Base-by-base conservation (phyloP, 176 grass and related monocot genomes). In the Ensete glaucum region DNA sequence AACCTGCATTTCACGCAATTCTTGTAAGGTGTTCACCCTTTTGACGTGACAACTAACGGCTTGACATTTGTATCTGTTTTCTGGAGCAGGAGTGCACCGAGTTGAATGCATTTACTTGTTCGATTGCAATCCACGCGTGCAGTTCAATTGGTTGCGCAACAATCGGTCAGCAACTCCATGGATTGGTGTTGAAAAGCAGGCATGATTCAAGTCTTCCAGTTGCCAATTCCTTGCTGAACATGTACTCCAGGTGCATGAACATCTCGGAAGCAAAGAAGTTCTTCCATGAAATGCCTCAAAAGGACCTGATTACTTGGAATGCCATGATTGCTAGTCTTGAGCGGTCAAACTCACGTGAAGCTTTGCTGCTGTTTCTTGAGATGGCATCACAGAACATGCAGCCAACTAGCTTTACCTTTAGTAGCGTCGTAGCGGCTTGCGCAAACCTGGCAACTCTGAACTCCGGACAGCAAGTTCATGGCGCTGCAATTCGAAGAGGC, bases 271-370 rank as follows among this genome's bases (percentile, higher is more conserved):
- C 81, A 54, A 84, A 73, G 51, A 78, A 52, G 81, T 51, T 76
- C 53, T 92, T 92, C 75, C 59, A 76, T 72, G 81, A 81, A 83
- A 85, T 85, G 62, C 50, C 64, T 27, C 67, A 57, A 51, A 88
- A 63, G 67, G 87, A 84, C 67, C 49, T 84, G 69, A 78, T 86
- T 73, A 86, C 76, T 16, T 88, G 86, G 86, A 88, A 92, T 52
- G 83, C 86, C 19, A 88, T 88, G 82, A 92, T 88, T 70, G 78
- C 78, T 53, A 81, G 81, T 34, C 80, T 52, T 67, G 83, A 75
- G 75, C 56, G 79, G 12, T 50, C 14, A 14, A 76, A 73, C 83
- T 77, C 79, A 12, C 62, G 78, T 52, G 73, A 88, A 73, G 73
- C 86, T n/a, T 77, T 92, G 56, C 86, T 82, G 10, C 72, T 92